Base-by-base conservation (phyloP, 148 eudicot species). In the Talinum fruticosum region DNA sequence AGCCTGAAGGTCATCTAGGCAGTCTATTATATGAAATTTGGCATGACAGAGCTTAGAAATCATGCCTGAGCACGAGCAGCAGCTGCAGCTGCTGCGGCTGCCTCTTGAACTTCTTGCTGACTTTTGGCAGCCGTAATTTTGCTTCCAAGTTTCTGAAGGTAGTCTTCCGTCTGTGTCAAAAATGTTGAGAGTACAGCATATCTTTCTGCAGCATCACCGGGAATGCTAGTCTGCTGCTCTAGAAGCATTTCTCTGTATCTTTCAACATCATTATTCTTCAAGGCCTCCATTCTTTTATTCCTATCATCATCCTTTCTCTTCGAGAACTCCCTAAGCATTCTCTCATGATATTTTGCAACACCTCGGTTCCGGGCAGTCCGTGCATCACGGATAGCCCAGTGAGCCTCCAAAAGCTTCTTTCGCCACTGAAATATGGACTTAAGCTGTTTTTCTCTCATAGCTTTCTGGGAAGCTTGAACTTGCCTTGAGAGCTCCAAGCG, bases 101-200 rank as follows among this genome's bases (percentile, higher is more conserved):
- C 99, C 87, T 96, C 99, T 82, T 90, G 97, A 76, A 96, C 97
- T 84, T 96, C 99, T 87, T 96, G 99, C 84, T 93, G 99, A 79
- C 86, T 89, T 86, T 96, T 96, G 23, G 99, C 75, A 65, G 99
- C 97, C 18, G 99, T 93, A 64, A 96, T 96, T 83, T 96, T 96
- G 80, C 97, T 77, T 78, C 99, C 99, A 80, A 96, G 86, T 82
- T 93, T 96, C 75, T 90, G 90, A 76, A 96, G 99, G 87, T 96
- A 96, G 28, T 96, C 97, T 79, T 96, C 99, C 33, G 99, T 96
- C 77, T 96, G 99, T 57, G 86, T 77, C 79, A 96, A 91, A 90
- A 96, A 96, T 70, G 99, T 91, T 8, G 99, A 96, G 13, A 96
- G 94, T 77, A 96, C 99, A 44, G 83, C 85, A 74, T 91, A 96